Percentiles rank a stretch among this genome's conserved stretches.
Conservation (phyloP, 2,329 filamentous ascomycete genomes). For the Dendrostoma leiphaemia region DNA sequence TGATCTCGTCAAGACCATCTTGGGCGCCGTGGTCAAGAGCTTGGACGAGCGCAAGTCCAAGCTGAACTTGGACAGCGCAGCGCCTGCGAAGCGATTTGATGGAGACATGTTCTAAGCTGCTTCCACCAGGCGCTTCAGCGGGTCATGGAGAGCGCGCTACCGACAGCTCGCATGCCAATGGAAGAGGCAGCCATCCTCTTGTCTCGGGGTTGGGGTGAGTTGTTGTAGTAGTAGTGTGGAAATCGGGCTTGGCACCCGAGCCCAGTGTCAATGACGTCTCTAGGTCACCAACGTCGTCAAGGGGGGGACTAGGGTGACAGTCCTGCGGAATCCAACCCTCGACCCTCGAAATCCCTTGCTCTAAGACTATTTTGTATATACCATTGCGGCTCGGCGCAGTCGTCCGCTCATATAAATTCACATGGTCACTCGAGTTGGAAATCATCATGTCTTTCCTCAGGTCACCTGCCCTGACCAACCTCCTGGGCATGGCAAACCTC, state of each 20-base stretch:
- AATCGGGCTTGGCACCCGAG: background rate
- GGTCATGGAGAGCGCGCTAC: no score
- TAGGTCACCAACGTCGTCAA: background rate
- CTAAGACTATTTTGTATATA: no score
- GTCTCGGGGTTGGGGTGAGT: no score
- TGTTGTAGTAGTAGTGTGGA: background rate
- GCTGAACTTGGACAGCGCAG: conserved; percentile 13
- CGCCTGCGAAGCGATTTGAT: conserved; percentile 10
- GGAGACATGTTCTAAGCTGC: background rate
- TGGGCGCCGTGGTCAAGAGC: conserved; percentile 23
- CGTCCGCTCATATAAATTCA: no score
- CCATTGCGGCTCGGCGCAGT: no score
- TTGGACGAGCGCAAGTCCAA: conserved; percentile 20
- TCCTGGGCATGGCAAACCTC: conserved; percentile 7
- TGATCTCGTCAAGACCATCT: conserved; percentile 21
- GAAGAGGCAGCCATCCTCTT: no score
- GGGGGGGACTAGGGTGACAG: no score
- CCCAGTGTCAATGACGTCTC: conserved; percentile 5
- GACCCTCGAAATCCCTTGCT: background rate
- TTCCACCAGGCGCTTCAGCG: no score
- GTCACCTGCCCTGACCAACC: conserved; percentile 8
- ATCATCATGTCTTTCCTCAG: conserved; percentile 11
- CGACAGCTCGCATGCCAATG: no score
- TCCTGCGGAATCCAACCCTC: no score
- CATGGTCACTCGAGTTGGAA: no score